Conservation (phyloP, 805 yeast genomes). For the Candida ovalis region DNA sequence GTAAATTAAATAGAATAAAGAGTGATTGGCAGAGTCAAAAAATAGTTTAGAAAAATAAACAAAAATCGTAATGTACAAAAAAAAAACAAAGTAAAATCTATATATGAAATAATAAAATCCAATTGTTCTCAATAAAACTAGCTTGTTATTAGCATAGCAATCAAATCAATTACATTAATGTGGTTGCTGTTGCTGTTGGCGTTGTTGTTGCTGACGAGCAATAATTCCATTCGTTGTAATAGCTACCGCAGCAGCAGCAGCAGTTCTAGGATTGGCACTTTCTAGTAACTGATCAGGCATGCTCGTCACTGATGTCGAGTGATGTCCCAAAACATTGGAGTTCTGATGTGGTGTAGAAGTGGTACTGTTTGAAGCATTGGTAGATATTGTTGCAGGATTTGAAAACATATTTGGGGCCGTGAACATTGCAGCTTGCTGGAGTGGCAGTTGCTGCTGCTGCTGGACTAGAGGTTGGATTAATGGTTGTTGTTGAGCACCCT, state of each 20-base stretch:
- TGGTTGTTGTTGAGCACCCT: background rate
- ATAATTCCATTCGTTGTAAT: conserved; percentile 23
- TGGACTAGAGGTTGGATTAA: background rate
- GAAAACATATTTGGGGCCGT: background rate
- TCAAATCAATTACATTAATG: no score
- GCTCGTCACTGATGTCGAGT: conserved; percentile 1
- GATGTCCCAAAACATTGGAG: background rate
- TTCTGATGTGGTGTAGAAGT: background rate
- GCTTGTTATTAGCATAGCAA: background rate
- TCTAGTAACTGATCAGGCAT: conserved; percentile 14
- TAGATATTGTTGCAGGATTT: background rate
- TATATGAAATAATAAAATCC: background rate
- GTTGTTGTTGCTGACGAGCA: conserved; percentile 16
- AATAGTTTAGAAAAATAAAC: background rate
- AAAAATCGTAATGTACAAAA: background rate
- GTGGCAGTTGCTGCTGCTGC: background rate
- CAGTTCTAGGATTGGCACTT: conserved; percentile 16
- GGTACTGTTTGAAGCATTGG: background rate
- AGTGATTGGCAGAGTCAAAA: no score
- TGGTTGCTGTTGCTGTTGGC: conserved; percentile 3
- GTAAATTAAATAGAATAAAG: no score
- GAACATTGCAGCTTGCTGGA: background rate
- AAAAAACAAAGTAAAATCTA: background rate
- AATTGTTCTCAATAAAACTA: background rate
- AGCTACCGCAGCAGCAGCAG: conserved; percentile 28